Conservation (phyloP, 345 rosid genomes). For the Luvunga scandens region DNA sequence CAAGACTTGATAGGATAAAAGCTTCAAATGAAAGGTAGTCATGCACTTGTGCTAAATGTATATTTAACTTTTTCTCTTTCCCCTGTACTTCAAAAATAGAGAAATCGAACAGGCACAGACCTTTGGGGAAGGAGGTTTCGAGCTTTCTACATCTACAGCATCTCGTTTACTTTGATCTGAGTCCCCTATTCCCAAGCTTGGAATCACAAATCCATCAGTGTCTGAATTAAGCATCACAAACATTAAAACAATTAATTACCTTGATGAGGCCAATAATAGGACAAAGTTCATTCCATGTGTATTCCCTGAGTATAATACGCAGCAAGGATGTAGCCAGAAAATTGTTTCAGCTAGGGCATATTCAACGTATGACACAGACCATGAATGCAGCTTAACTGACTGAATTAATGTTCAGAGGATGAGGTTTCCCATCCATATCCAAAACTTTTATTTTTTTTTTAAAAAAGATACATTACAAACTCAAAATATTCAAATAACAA, state of each 20-base stretch:
- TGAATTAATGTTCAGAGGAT: too few species aligned
- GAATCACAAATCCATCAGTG: slow-evolving; percentile 94
- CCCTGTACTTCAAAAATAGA: background rate
- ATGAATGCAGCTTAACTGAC: too few species aligned
- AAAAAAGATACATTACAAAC: too few species aligned
- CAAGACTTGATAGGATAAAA: background rate
- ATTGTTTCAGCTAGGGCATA: too few species aligned
- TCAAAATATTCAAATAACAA: too few species aligned
- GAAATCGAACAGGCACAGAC: slow-evolving; percentile 25
- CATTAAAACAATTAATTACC: background rate
- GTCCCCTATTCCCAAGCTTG: slow-evolving; percentile 74
- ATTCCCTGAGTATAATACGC: background rate
- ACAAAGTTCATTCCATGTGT: background rate
- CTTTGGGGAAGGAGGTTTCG: slow-evolving; percentile 61
- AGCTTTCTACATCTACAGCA: slow-evolving; percentile 41
- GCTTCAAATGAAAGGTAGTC: background rate
- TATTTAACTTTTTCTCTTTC: background rate
- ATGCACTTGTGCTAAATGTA: too few species aligned
- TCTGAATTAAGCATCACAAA: slow-evolving; percentile 38
- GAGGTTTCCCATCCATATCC: too few species aligned
- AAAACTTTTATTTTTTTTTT: too few species aligned
- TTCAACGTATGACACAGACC: too few species aligned
- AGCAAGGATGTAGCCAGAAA: too few species aligned
- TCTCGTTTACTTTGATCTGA: slow-evolving; percentile 25
- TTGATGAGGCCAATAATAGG: too few species aligned